Conservation (phyloP, 2,329 filamentous ascomycete genomes). For the Drechslerella coelobrocha region DNA sequence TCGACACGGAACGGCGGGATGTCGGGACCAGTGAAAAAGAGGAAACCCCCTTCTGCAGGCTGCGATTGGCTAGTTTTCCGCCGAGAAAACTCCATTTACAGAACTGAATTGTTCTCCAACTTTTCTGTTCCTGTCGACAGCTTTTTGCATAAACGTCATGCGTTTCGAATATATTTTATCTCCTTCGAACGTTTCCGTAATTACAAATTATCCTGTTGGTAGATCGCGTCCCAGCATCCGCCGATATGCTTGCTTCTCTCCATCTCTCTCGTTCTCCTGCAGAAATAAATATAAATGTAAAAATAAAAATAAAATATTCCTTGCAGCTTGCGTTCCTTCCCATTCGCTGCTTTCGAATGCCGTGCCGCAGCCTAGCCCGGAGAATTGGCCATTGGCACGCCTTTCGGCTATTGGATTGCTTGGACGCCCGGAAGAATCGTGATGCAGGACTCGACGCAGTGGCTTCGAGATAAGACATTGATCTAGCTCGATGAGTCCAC, state of each 20-base stretch:
- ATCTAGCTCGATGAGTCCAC: too few species aligned
- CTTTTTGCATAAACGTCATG: neutral
- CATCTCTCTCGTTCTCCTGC: neutral
- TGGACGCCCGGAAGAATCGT: neutral
- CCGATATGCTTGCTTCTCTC: too few species aligned
- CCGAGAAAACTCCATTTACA: too few species aligned
- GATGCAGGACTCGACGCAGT: neutral
- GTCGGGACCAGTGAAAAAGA: neutral
- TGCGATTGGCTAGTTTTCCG: too few species aligned
- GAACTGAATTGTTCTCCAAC: too few species aligned
- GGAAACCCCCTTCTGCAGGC: too few species aligned
- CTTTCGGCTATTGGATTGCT: neutral
- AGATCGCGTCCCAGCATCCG: neutral
- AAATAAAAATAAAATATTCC: too few species aligned
- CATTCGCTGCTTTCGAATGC: too few species aligned
- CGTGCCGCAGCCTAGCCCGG: neutral
- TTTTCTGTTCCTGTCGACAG: neutral
- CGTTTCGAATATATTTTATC: too few species aligned
- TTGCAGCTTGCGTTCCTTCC: too few species aligned
- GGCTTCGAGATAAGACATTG: neutral
- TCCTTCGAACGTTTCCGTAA: too few species aligned
- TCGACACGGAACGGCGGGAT: neutral
- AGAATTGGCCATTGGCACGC: neutral
- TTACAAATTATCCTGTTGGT: too few species aligned
- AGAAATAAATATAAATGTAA: neutral